Conservation (phyloP, 73 alveolate species). For the Durusdinium trenchii region DNA sequence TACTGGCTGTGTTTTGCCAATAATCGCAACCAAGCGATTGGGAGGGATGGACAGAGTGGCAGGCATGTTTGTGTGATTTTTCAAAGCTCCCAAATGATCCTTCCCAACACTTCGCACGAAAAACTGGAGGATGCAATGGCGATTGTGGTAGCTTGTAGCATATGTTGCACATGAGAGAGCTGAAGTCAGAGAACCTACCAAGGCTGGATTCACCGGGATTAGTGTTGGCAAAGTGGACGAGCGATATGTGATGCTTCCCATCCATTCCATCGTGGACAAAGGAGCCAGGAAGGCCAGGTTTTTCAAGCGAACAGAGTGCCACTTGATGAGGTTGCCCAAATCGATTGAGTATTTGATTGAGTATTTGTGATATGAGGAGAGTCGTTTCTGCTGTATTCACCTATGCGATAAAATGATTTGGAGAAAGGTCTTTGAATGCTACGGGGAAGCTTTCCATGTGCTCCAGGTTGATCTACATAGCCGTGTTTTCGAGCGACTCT, state of each 20-base stretch:
- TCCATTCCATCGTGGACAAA: conserved; percentile 97
- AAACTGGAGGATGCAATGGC: no score
- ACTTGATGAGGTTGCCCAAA: background rate
- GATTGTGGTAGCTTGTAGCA: no score
- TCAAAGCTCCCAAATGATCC: no score
- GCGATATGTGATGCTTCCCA: conserved; percentile 97
- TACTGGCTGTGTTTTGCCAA: no score
- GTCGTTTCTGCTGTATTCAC: background rate
- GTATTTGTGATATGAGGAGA: background rate
- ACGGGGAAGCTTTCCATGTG: background rate
- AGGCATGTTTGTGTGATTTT: no score
- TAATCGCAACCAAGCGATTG: no score
- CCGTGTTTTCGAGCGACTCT: conserved; percentile 97
- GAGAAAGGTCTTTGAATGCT: background rate
- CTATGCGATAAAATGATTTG: background rate
- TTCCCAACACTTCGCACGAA: no score
- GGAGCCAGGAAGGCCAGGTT: conserved; percentile 96
- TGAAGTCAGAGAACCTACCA: no score
- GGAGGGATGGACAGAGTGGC: no score
- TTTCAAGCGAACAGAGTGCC: background rate
- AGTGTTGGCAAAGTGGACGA: conserved; percentile 98
- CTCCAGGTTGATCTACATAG: conserved; percentile 97
- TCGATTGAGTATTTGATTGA: background rate
- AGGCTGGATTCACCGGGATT: conserved; percentile 98
- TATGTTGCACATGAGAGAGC: no score